A percentile compares a stretch with the other conserved stretches of the same genome.
phyloP scores from a whole-genome alignment of 768 basidiomycete genomes.

The Lactarius deliciosus region DNA sequence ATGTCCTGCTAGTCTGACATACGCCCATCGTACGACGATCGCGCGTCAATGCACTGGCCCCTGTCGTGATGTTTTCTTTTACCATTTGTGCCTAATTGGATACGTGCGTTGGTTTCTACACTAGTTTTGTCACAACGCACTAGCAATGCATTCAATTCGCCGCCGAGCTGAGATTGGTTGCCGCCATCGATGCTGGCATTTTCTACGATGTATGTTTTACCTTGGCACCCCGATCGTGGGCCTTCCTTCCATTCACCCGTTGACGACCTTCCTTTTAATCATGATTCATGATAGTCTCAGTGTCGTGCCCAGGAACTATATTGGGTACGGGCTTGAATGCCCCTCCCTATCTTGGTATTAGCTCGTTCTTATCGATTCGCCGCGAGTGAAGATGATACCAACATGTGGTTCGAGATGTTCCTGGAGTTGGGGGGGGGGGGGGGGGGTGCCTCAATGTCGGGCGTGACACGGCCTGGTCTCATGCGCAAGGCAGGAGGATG shows the following conservation, averaged over 20 bases:
- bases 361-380: constrained; percentile 7
- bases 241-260: constrained; percentile 1
- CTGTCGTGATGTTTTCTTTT: constrained; percentile 76
- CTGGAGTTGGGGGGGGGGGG: constrained; percentile 32
- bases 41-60: constrained; percentile 73
- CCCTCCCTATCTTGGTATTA: constrained; percentile 4
- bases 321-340: constrained; percentile 41
- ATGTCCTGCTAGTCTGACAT: constrained; percentile 49
- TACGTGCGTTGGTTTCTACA: constrained; percentile 22
- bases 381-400: constrained; percentile 55
- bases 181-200: constrained; percentile 81
- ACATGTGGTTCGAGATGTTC: constrained; percentile 64
- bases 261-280: constrained; percentile 5
- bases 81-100: constrained; percentile 71
- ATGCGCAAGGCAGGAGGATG: constrained; percentile 16
- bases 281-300: constrained; percentile 80
- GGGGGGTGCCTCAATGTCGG: constrained; percentile 12
- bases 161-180: constrained; percentile 63
- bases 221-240: constrained; percentile 8
- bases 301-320: constrained; percentile 76
- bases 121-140: constrained; percentile 15
- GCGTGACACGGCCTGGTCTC: constrained; percentile 11
- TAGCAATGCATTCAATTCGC: constrained; percentile 16
- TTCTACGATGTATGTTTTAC: constrained; percentile 66
- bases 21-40: constrained; percentile 67